These are phyloP conservation scores for Penicillium ucsense DNA, from an alignment of 495 filamentous ascomycete species.

Conservation along the genomic window DNA sequence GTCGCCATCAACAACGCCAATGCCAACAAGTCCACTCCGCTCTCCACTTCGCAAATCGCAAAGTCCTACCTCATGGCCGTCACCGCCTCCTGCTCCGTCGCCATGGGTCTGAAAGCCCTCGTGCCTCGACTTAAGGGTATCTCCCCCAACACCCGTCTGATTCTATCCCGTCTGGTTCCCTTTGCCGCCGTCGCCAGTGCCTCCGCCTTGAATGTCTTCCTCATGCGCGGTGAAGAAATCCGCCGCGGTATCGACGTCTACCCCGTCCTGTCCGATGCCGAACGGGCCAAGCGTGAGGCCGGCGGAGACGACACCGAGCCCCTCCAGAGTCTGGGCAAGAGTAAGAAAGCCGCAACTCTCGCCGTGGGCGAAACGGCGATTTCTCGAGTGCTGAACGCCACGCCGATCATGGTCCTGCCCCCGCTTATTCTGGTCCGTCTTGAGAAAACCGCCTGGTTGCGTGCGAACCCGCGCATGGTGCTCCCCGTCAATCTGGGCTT, in stretches of 20 bases:
- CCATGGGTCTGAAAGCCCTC: slow-evolving; percentile 79
- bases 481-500: slow-evolving; percentile 74
- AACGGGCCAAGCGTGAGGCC: slow-evolving; percentile 41
- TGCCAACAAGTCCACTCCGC: slow-evolving; percentile 88
- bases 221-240: slow-evolving; percentile 97
- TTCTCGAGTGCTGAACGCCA: slow-evolving; percentile 81
- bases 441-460: slow-evolving; percentile 68
- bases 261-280: slow-evolving; percentile 46
- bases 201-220: slow-evolving; percentile 85
- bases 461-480: slow-evolving; percentile 57
- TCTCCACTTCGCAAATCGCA: slow-evolving; percentile 67
- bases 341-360: slow-evolving; percentile 71
- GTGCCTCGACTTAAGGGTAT: slow-evolving; percentile 76
- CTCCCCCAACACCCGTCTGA: slow-evolving; percentile 59
- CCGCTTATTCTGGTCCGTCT: slow-evolving; percentile 74
- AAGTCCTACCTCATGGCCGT: slow-evolving; percentile 91
- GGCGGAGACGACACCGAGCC: slow-evolving; percentile 40
- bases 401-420: slow-evolving; percentile 93
- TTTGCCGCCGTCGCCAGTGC: slow-evolving; percentile 92
- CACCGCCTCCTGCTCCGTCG: slow-evolving; percentile 83
- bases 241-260: slow-evolving; percentile 90
- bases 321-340: slow-evolving; percentile 67
- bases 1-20: slow-evolving; percentile 96
- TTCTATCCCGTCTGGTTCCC: slow-evolving; percentile 76
- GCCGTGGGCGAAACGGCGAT: slow-evolving; percentile 89